Conservation (phyloP, 345 rosid genomes). For the Pugionium cornutum region DNA sequence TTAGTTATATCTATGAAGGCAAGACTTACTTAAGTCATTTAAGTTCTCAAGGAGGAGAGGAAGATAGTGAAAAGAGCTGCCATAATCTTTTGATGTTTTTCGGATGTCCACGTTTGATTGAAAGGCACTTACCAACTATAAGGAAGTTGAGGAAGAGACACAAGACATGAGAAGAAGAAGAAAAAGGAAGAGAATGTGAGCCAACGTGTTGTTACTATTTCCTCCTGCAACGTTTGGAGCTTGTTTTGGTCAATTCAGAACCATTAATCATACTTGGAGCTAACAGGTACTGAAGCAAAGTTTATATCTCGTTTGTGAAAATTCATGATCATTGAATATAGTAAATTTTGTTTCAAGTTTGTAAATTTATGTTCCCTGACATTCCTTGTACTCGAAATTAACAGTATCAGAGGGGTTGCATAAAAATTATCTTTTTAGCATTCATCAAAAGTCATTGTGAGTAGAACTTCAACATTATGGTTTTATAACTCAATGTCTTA, state of each 20-base stretch:
- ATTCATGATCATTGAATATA: conserved; percentile 26
- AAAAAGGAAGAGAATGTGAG: neutral
- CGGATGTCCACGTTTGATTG: conserved; percentile 58
- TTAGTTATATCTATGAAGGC: conserved; percentile 73
- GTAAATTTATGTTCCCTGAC: conserved; percentile 22
- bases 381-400: conserved; percentile 9
- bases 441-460: neutral
- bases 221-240: conserved; percentile 26
- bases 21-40: conserved; percentile 73
- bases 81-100: conserved; percentile 68
- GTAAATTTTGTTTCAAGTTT: conserved; percentile 30
- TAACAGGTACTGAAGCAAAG: conserved; percentile 28
- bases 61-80: conserved; percentile 58
- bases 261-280: conserved; percentile 23
- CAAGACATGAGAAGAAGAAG: conserved; percentile 45
- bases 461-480: neutral
- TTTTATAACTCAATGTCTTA: conserved; percentile 11
- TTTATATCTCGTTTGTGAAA: conserved; percentile 30
- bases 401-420: conserved; percentile 14
- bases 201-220: conserved; percentile 1
- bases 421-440: neutral
- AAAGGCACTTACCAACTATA: conserved; percentile 50
- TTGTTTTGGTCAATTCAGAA: conserved; percentile 20
- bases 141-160: conserved; percentile 61
- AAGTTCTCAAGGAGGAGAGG: conserved; percentile 51